Conservation (phyloP, 1,284 basidiomycete species). For the Coriolopsis trogii region DNA sequence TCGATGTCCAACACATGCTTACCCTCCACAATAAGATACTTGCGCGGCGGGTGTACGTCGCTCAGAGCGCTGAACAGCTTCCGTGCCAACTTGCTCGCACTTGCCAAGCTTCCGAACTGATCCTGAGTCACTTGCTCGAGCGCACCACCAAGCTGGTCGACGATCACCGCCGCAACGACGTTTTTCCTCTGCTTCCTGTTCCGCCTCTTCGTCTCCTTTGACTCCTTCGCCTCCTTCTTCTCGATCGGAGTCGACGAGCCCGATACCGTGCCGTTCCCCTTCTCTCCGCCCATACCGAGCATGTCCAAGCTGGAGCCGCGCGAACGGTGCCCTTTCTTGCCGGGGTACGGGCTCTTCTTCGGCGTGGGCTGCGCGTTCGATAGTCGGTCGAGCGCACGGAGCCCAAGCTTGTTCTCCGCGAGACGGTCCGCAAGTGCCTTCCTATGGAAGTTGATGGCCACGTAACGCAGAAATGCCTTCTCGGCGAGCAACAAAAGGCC, state of each 20-base stretch:
- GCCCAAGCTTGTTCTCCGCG: constrained; percentile 66
- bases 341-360: constrained; percentile 33
- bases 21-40: constrained; percentile 71
- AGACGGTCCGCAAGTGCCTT: constrained; percentile 75
- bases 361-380: constrained; percentile 59
- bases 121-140: constrained; percentile 71
- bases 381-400: constrained; percentile 69
- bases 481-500: constrained; percentile 66
- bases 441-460: constrained; percentile 79
- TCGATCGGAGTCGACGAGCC: constrained; percentile 15
- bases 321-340: constrained; percentile 41
- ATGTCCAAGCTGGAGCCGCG: constrained; percentile 29
- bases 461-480: constrained; percentile 71
- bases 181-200: constrained; percentile 47
- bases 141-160: constrained; percentile 70
- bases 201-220: constrained; percentile 27
- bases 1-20: constrained; percentile 13
- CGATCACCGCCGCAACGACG: constrained; percentile 64
- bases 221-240: constrained; percentile 21
- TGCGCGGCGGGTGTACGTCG: constrained; percentile 58
- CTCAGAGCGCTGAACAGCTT: constrained; percentile 75
- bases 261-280: constrained; percentile 28
- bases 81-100: constrained; percentile 72
- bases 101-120: constrained; percentile 61
- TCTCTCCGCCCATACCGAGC: constrained; percentile 29